Base-by-base conservation (phyloP, 2,329 filamentous ascomycete species). In the Aspergillus melleus region DNA sequence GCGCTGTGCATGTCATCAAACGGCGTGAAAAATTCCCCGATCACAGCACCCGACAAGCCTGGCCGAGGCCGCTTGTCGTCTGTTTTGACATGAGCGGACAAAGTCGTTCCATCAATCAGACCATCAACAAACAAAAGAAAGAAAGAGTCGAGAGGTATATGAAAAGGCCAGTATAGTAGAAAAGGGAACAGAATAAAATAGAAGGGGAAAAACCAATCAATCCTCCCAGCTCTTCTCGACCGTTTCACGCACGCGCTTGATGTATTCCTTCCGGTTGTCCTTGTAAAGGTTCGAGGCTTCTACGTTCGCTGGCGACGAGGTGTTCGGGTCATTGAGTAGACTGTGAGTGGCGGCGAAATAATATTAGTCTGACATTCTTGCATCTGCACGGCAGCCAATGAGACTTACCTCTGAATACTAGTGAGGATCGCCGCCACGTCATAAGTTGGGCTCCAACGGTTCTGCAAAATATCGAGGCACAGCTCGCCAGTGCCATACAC, bases 151-250 rank as follows among this genome's bases (percentile, higher is more conserved):
- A 42, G 36, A 42, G 36, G 53, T 26, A 20, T 44, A 49, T 30
- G 6, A 53, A 62, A 49, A 53, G 46, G 22, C 14, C 11, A 36
- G 11, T 12, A 52, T 22, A 49, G 32, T 24, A 53, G 54, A 46
- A 50, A 20, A 32, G 46, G 46, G 46, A 12, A 42, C n/a, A 30
- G 49, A 55, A 3, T 2, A 16, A 20, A 22, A 20, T 19, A 52
- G 24, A 54, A 36, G 12, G n/a, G 44, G 49, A 6, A 53, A 49
- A 49, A n/a, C 39, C 19, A 46, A 24, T 72, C 75, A 96, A 72
- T 97, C 94, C 65, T 98, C 95, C 95, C 95, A 99, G 81, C 94
- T 98, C 86, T 97, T 98, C 83, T 99, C 95, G 16, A 99, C 95
- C 0, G 94, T 97, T 81, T 98, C 95, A 52, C 92, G 84, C 49